phyloP scores from a whole-genome alignment of 2,329 filamentous ascomycete species.

The Calonectria ilicicola region DNA sequence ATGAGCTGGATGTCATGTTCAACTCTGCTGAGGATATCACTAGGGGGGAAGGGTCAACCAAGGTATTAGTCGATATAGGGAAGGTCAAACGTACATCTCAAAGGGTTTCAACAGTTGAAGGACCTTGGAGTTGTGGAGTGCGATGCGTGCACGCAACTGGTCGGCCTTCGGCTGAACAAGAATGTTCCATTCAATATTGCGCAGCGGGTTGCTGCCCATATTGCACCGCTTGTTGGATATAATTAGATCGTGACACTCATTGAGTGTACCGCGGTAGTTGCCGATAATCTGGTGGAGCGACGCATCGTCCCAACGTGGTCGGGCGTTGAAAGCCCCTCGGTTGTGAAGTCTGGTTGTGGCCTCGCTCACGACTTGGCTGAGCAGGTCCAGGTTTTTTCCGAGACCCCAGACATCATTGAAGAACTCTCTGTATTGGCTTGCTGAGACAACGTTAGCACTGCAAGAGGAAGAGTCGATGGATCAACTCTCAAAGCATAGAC shows the following conservation, averaged over 20 bases:
- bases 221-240: constrained; percentile 45
- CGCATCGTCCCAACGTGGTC: constrained; percentile 37
- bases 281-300: constrained; percentile 46
- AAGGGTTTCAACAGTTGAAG: constrained; percentile 50
- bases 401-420: constrained; percentile 46
- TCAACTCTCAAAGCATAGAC: neutral
- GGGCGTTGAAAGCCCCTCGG: constrained; percentile 34
- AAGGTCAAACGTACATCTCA: constrained; percentile 45
- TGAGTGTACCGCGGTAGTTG: constrained; percentile 46
- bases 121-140: constrained; percentile 50
- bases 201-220: constrained; percentile 39
- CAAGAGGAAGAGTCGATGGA: neutral
- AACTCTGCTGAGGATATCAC: constrained; percentile 47
- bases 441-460: constrained; percentile 32
- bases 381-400: constrained; percentile 46
- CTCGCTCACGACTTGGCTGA: constrained; percentile 43
- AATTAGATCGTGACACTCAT: constrained; percentile 47
- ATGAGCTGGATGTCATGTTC: constrained; percentile 45
- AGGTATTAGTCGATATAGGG: neutral
- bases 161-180: constrained; percentile 49
- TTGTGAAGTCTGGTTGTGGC: constrained; percentile 43
- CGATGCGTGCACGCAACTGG: constrained; percentile 45
- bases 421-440: constrained; percentile 48
- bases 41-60: constrained; percentile 23
- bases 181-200: constrained; percentile 52